Percentiles rank a stretch among this genome's conserved stretches.
phyloP scores from a whole-genome alignment of 805 yeast species.

The Nakazawaea sp. region DNA sequence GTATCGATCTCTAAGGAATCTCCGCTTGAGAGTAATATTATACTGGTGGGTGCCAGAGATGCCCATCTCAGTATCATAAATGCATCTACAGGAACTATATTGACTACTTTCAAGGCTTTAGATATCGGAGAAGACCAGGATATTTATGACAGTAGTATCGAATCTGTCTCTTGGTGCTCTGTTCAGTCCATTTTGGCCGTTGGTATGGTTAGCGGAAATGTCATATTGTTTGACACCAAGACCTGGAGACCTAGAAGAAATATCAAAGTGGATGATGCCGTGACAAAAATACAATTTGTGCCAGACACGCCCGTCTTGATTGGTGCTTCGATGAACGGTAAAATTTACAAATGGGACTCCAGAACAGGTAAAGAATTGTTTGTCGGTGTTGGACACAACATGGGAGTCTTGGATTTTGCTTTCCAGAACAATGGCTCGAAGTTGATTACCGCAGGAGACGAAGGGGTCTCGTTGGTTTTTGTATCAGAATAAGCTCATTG shows the following conservation, averaged over 20 bases:
- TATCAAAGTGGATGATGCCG: constrained; percentile 68
- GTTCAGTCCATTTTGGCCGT: constrained; percentile 64
- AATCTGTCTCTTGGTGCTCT: constrained; percentile 75
- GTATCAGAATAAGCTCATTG: constrained; percentile 19
- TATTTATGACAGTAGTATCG: constrained; percentile 62
- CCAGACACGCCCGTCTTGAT: constrained; percentile 42
- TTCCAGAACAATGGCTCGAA: constrained; percentile 58
- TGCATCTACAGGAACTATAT: constrained; percentile 62
- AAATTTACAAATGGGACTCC: constrained; percentile 80
- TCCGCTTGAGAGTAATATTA: constrained; percentile 35
- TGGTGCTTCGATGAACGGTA: constrained; percentile 80
- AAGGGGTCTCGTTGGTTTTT: constrained; percentile 83
- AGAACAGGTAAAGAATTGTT: constrained; percentile 76
- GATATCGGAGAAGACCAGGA: constrained; percentile 51
- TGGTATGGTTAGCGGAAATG: constrained; percentile 85
- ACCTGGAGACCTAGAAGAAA: constrained; percentile 83
- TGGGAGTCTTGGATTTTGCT: constrained; percentile 88
- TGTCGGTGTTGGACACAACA: constrained; percentile 85
- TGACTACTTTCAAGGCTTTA: constrained; percentile 59
- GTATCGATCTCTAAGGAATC: constrained; percentile 58
- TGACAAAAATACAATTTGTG: constrained; percentile 72
- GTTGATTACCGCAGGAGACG: constrained; percentile 92
- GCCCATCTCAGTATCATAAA: constrained; percentile 81
- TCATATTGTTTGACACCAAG: constrained; percentile 73
- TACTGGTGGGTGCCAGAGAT: constrained; percentile 84